Evolutionary conservation across 2,329 filamentous ascomycete genomes (phyloP), one percentile per base, ranked within the genome.

Genomic region (Colletotrichum truncatum): DNA sequence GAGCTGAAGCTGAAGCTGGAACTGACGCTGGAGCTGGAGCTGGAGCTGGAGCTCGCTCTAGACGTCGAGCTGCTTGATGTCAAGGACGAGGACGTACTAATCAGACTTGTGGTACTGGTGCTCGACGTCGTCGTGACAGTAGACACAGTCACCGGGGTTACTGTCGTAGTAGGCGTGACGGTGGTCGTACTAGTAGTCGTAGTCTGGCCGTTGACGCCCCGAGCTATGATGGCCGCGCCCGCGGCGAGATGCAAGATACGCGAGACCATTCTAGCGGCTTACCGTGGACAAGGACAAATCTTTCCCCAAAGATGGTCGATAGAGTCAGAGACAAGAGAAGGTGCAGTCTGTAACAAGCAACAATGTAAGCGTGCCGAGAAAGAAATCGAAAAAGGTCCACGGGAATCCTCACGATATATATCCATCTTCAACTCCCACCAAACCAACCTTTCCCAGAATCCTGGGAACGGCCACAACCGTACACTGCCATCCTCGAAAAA

Each of bases 191-290:
- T 59, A 4, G 30, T 21, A 11, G 3, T 30, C 30, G 18, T 41
- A 18, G 25, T 26, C 48, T 67, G 64, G 59, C 52, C 64, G 18
- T 64, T 56, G 39, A 58, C 59, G 21, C 64, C 39, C 18, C 41
- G 41, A 16, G 21, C 64, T 12, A 67, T 10, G 32, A 64, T 18
- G 26, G 53, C 59, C 8, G 64, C 59, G 48, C 64, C 25, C 3
- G 52, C 59, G 21, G 39, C 53, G 16, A 67, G 30, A 32, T 48
- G 36, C 16, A 61, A 14, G 9, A 67, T 25, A 5, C 53, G 14
- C 8, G 58, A 55, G 16, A 46, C 32, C 64, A 67, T 67, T 9
- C 11, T 46, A 45, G 8, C 23, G 34, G 10, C 3, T 9, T n/a
- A n/a, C n/a, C n/a, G n/a, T n/a, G 41, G 18, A 46, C 23, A 23